Evolutionary conservation across 805 yeast species (phyloP).

Genomic region (Saturnispora besseyi): DNA sequence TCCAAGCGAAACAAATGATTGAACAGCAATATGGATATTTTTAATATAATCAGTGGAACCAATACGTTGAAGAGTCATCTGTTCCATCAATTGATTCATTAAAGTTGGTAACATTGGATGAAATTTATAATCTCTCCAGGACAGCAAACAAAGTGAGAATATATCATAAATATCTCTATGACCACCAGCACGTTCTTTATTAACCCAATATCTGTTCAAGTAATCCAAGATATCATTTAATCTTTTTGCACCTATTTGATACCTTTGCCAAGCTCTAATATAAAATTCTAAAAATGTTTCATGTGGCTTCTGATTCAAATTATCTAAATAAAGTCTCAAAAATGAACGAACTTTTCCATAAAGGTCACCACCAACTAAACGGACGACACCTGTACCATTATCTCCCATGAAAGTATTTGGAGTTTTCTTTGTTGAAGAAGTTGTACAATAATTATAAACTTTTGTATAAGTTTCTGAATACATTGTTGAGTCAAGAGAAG

Average conservation of each 20-base stretch:
- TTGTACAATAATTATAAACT: conserved; percentile 86
- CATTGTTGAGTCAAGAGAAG: conserved; percentile 59
- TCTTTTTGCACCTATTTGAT: conserved; percentile 83
- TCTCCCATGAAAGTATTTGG: conserved; percentile 15
- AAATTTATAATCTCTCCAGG: conserved; percentile 84
- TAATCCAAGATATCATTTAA: conserved; percentile 90
- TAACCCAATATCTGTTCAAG: conserved; percentile 96
- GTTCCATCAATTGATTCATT: conserved; percentile 62
- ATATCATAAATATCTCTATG: conserved; percentile 85
- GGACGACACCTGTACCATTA: conserved; percentile 24
- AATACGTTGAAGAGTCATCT: conserved; percentile 70
- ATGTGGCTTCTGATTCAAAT: conserved; percentile 40
- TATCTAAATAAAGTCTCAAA: conserved; percentile 48
- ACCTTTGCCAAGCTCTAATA: conserved; percentile 82
- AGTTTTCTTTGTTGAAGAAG: conserved; percentile 50
- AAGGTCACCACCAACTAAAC: conserved; percentile 80
- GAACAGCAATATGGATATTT: conserved; percentile 63
- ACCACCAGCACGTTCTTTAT: conserved; percentile 91
- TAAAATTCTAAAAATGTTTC: conserved; percentile 76
- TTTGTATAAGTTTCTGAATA: conserved; percentile 90
- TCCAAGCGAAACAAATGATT: conserved; percentile 82
- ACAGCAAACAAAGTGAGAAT: conserved; percentile 73
- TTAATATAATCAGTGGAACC: conserved; percentile 64
- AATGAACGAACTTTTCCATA: conserved; percentile 65
- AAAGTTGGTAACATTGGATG: conserved; percentile 50